Base-by-base conservation (phyloP, 2,329 filamentous ascomycete species). In the Fusarium mangiferae region DNA sequence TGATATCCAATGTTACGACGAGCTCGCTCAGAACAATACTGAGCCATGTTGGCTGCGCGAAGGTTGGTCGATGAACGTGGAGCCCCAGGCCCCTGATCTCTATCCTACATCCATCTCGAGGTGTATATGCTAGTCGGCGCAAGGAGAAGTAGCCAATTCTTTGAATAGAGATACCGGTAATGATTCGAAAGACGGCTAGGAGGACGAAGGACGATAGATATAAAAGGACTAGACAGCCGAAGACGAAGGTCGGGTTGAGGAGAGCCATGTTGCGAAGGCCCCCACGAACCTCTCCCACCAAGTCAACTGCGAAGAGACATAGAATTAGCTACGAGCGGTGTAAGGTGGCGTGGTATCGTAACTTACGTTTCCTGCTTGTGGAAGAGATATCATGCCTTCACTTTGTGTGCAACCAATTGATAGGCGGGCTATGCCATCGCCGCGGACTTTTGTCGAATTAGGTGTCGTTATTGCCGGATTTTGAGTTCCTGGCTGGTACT, bases 1-100 rank as follows among this genome's bases (percentile, higher is more conserved):
- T 88, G 51, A 95, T 85, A 80, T 99, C 94, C 48, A 98, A 82
- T 0, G 94, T 97, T 57, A 99, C 88, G 56, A 91, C 93, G 56
- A 98, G 86, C 80, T 98, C 96, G 78, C 91, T 94, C 68, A 99
- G 84, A 14, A 96, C 93, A 57, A 99, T 87, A 81, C 95, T 98
- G 77, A 98, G 86, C 95, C 96, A 98, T 72, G 97, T 98, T 49
- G 96, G 96, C 82, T 98, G 95, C 52, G 96, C 94, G 83, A 99
- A 98, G 11, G 96, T 98, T 18, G 96, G 96, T 9, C 95, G 91
- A 83, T 99, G 96, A 72, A 98, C 84, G 65, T 94, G 93, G 77
- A 99, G 87, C 49, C 96, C 95, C 59, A 99, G 87, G 57, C 95
- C 94, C 57, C 96, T 91, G 64, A 99, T 91, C 82, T 98, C 94